A percentile compares a stretch with the other conserved stretches of the same genome.
Conservation (phyloP, 2,329 filamentous ascomycete species). For the Exophiala phaeomuriformis region DNA sequence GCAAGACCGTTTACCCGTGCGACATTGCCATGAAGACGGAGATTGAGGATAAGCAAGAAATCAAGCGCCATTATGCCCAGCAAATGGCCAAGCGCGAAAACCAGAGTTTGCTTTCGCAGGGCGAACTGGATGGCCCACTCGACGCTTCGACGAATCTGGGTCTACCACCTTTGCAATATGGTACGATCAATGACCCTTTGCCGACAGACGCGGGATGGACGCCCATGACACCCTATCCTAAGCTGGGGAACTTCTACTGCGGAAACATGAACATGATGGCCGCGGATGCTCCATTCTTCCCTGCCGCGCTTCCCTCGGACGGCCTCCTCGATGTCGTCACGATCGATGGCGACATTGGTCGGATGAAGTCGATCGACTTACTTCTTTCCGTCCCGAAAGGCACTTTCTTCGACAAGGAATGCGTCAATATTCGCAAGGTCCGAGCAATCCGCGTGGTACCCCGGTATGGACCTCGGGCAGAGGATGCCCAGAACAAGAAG, state of each 20-base stretch:
- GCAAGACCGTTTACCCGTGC: slow-evolving; percentile 75
- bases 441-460: slow-evolving; percentile 81
- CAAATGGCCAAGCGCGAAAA: slow-evolving; percentile 36
- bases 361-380: slow-evolving; percentile 59
- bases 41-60: slow-evolving; percentile 63
- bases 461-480: slow-evolving; percentile 33
- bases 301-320: slow-evolving; percentile 72
- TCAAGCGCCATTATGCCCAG: slow-evolving; percentile 64
- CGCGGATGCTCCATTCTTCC: slow-evolving; percentile 78
- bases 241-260: slow-evolving; percentile 84
- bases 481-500: slow-evolving; percentile 12
- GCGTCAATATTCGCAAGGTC: slow-evolving; percentile 76
- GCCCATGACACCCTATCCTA: slow-evolving; percentile 58
- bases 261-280: slow-evolving; percentile 96
- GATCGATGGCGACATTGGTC: slow-evolving; percentile 67
- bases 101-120: slow-evolving; percentile 37
- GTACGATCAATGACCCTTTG: slow-evolving; percentile 68
- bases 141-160: slow-evolving; percentile 34
- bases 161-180: slow-evolving; percentile 68
- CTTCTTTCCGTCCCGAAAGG: slow-evolving; percentile 65
- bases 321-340: slow-evolving; percentile 79
- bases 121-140: slow-evolving; percentile 30
- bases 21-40: slow-evolving; percentile 81
- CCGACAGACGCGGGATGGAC: slow-evolving; percentile 70
- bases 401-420: slow-evolving; percentile 69